Evolutionary conservation across 2,329 filamentous ascomycete species (phyloP), one percentile per base, ranked within the genome.

Genomic region (Beauveria scarabaeidicola): DNA sequence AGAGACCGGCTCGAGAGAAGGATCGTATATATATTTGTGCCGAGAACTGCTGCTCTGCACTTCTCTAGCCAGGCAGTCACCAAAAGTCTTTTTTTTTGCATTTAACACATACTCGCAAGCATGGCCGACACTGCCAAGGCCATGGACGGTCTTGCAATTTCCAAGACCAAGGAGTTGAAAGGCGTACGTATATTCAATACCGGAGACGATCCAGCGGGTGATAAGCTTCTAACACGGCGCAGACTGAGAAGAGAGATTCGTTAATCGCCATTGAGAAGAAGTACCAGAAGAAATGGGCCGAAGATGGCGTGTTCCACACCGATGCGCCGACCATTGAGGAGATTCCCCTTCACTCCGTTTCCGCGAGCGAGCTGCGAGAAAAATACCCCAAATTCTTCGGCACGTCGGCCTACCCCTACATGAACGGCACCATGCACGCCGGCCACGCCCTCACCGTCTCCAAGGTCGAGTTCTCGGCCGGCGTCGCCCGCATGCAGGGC

Each of bases 321-420:
- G 80, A 97, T 74, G 91, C 94, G 25, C 94, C 94, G 38, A 85
- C 89, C 21, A 84, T 86, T 56, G 76, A 81, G 64, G 91, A 97
- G 66, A 83, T 91, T 64, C 89, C 91, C 62, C 84, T 88, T 66
- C 82, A 87, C 69, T 85, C 88, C 62, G 85, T 92, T 67, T 80
- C 87, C 54, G 80, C 89, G 61, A 84, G 83, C 64, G 87, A 94
- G 68, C 80, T 96, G 64, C 89, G 89, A 69, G 81, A 87, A 69
- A 87, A 91, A 72, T 78, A 89, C 68, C 93, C 93, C 66, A 97
- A 97, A 77, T 96, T 92, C 81, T 95, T 93, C 71, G 91, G 88
- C 59, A 72, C 69, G 55, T 77, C 76, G 70, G 73, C 75, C 13
- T 77, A 75, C 57, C 75, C 75, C 13, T 92, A 91, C 73, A 91